Conservation (phyloP, 257 asterid species). For the Solanum virginianum region DNA sequence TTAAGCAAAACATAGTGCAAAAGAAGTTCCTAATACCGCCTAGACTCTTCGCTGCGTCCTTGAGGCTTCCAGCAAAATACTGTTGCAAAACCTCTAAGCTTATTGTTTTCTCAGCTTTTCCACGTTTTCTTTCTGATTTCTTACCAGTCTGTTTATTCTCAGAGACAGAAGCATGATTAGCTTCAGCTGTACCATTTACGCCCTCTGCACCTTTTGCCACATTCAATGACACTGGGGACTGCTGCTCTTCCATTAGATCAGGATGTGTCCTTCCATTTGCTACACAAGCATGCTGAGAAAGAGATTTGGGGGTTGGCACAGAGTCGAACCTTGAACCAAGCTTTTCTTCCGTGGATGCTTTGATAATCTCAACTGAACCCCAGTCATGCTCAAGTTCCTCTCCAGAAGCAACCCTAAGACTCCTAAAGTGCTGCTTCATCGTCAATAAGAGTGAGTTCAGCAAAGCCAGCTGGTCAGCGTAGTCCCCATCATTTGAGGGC, state of each 20-base stretch:
- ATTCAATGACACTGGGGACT: constrained; percentile 13
- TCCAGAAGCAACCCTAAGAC: constrained; percentile 82
- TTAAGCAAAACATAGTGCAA: not conserved
- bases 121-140: constrained; percentile 72
- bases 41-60: constrained; percentile 90
- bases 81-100: constrained; percentile 89
- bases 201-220: constrained; percentile 22
- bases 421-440: constrained; percentile 65
- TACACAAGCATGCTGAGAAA: constrained; percentile 20
- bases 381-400: constrained; percentile 54
- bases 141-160: constrained; percentile 34
- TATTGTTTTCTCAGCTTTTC: constrained; percentile 85
- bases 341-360: constrained; percentile 36
- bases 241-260: constrained; percentile 27
- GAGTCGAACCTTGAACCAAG: constrained; percentile 23
- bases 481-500: constrained; percentile 34
- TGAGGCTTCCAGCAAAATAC: constrained; percentile 80
- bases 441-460: constrained; percentile 60
- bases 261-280: constrained; percentile 23
- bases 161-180: constrained; percentile 17
- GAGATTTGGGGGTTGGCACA: constrained; percentile 22
- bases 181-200: constrained; percentile 16
- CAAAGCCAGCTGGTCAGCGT: constrained; percentile 39
- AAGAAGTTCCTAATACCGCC: constrained; percentile 40
- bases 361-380: constrained; percentile 60